Percentiles rank a stretch among this genome's conserved stretches.
Evolutionary conservation across 495 filamentous ascomycete genomes (phyloP).

Genomic region (Tetracladium marchalianum): DNA sequence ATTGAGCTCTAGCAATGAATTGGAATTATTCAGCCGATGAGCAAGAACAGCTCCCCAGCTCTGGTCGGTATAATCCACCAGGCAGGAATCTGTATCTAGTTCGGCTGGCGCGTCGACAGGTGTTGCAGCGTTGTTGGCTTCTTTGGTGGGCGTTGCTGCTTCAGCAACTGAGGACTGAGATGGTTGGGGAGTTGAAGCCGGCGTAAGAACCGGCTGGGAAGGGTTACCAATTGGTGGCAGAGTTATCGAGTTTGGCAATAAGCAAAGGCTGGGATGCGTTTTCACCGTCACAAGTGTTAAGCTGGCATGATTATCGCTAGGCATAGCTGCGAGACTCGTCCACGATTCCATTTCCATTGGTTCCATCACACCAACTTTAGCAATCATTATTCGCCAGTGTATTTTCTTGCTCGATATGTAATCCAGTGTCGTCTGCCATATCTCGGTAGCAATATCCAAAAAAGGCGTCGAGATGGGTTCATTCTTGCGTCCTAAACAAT

Average conservation of each 20-base stretch:
- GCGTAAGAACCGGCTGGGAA: slow-evolving; percentile 35
- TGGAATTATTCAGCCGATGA: slow-evolving; percentile 61
- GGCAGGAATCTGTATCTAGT: slow-evolving; percentile 59
- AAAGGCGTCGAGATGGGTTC: slow-evolving; percentile 44
- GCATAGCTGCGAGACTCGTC: slow-evolving; percentile 28
- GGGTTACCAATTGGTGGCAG: slow-evolving; percentile 29
- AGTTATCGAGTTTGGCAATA: slow-evolving; percentile 42
- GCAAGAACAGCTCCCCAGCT: slow-evolving; percentile 68
- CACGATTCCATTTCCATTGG: slow-evolving; percentile 62
- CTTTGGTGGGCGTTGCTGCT: slow-evolving; percentile 20
- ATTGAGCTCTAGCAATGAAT: slow-evolving; percentile 50
- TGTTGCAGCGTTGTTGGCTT: slow-evolving; percentile 42
- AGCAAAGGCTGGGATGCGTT: slow-evolving; percentile 51
- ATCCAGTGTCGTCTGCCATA: slow-evolving; percentile 76
- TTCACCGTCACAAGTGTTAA: slow-evolving; percentile 58
- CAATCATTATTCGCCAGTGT: slow-evolving; percentile 72
- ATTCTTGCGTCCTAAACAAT: slow-evolving; percentile 61
- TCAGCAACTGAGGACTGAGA: slow-evolving; percentile 32
- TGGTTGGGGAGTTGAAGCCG: slow-evolving; percentile 46
- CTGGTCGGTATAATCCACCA: slow-evolving; percentile 71
- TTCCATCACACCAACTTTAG: slow-evolving; percentile 62
- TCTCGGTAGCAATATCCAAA: slow-evolving; percentile 59
- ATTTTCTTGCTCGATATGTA: slow-evolving; percentile 62
- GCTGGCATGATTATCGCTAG: slow-evolving; percentile 28
- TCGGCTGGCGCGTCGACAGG: slow-evolving; percentile 39